These are phyloP conservation scores for Gypsophila paniculata DNA, from an alignment of 179 eudicot genomes.

Conservation along the genomic window DNA sequence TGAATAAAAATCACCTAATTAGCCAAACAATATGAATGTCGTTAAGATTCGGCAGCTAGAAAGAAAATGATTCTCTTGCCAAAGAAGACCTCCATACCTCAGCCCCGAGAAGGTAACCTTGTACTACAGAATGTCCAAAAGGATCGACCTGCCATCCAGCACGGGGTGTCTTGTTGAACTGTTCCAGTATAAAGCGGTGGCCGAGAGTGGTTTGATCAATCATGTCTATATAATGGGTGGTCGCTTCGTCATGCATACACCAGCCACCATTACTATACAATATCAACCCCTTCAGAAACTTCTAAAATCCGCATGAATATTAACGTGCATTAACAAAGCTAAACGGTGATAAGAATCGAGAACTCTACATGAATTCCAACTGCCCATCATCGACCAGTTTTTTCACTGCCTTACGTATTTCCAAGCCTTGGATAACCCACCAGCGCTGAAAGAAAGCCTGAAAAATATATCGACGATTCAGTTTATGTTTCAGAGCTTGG, in stretches of 20 bases:
- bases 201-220: conserved; percentile 93
- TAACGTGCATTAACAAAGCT: background rate
- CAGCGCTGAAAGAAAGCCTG: conserved; percentile 86
- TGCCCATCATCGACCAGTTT: conserved; percentile 64
- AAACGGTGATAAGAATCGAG: background rate
- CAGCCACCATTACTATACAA: conserved; percentile 82
- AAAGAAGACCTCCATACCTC: conserved; percentile 42
- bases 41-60: background rate
- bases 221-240: conserved; percentile 80
- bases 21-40: background rate
- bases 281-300: background rate
- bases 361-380: conserved; percentile 64
- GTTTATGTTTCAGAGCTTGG: background rate
- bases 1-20: background rate
- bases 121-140: conserved; percentile 94
- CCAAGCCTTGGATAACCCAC: conserved; percentile 67
- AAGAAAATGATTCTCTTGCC: background rate
- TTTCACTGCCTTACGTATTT: conserved; percentile 49
- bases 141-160: conserved; percentile 99
- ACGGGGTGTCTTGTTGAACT: conserved; percentile 73
- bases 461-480: conserved; percentile 9
- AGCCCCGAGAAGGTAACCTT: conserved; percentile 77
- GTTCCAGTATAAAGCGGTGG: conserved; percentile 50
- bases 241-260: conserved; percentile 96
- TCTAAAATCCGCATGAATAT: conserved; percentile 11